Evolutionary conservation across 345 rosid species (phyloP).

Genomic region (Reutealis trisperma): DNA sequence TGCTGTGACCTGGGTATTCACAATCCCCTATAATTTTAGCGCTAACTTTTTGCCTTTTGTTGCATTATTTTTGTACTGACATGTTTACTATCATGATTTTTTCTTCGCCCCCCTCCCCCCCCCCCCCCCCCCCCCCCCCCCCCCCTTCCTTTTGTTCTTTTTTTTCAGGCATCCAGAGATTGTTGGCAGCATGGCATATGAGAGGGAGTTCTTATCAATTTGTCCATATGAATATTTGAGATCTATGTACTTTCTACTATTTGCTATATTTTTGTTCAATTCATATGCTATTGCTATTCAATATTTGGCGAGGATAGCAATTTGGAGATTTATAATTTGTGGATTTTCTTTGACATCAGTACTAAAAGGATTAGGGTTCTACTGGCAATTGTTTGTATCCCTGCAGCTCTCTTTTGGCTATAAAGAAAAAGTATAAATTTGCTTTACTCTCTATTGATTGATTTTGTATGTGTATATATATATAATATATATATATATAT

Average conservation of each 20-base stretch:
- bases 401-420: constrained; percentile 1
- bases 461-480: too few relatives aligned
- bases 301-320: constrained; percentile 17
- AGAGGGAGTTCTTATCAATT: constrained; percentile 1
- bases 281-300: constrained; percentile 12
- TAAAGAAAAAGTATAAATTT: too few relatives aligned
- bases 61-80: neutral
- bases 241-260: constrained; percentile 1
- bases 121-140: too few relatives aligned
- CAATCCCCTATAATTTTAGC: neutral
- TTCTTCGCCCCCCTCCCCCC: neutral
- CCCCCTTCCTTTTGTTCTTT: too few relatives aligned
- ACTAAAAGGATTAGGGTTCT: neutral
- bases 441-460: too few relatives aligned
- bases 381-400: constrained; percentile 14
- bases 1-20: constrained; percentile 17
- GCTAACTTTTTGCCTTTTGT: too few relatives aligned
- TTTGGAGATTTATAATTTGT: constrained; percentile 14
- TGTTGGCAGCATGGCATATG: constrained; percentile 12
- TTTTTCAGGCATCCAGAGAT: constrained; percentile 20
- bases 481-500: too few relatives aligned
- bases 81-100: too few relatives aligned
- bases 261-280: constrained; percentile 13
- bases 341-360: neutral
- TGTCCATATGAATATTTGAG: constrained; percentile 17